Conservation (phyloP, 2,329 filamentous ascomycete genomes). For the Sporothrix inflata region DNA sequence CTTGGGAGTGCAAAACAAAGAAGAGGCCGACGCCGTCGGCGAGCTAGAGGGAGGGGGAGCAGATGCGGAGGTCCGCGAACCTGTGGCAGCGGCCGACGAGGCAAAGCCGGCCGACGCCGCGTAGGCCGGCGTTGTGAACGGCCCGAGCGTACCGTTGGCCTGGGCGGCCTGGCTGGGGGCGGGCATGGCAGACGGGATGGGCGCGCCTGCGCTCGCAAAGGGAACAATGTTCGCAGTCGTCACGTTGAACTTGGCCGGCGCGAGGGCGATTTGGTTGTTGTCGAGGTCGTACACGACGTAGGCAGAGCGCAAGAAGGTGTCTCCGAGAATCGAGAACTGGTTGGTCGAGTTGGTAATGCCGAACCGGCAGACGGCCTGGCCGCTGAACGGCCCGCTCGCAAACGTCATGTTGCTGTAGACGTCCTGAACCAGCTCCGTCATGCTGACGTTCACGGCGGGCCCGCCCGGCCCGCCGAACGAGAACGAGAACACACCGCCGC, state of each 20-base stretch:
- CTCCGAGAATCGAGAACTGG: constrained; percentile 54
- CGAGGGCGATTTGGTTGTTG: constrained; percentile 60
- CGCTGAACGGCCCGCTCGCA: constrained; percentile 47
- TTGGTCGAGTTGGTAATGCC: constrained; percentile 57
- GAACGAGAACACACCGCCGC: constrained; percentile 56
- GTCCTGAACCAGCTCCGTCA: constrained; percentile 59
- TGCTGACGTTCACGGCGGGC: constrained; percentile 55
- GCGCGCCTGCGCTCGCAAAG: constrained; percentile 53
- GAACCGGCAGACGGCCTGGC: constrained; percentile 55
- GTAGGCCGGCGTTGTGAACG: constrained; percentile 41
- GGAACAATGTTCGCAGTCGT: constrained; percentile 53
- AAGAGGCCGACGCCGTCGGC: not conserved
- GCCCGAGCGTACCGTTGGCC: constrained; percentile 35
- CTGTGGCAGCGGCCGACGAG: not conserved
- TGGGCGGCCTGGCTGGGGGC: constrained; percentile 46
- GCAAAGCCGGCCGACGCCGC: constrained; percentile 45
- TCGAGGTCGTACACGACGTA: constrained; percentile 63
- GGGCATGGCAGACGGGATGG: constrained; percentile 54
- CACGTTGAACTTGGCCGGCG: constrained; percentile 59
- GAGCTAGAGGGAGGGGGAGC: not conserved
- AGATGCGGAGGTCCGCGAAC: not conserved
- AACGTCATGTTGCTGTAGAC: constrained; percentile 46
- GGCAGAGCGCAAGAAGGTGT: constrained; percentile 62
- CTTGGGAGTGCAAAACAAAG: not conserved
- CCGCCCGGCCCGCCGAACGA: constrained; percentile 54